A percentile compares a stretch with the other conserved stretches of the same genome.
Evolutionary conservation across 2,329 filamentous ascomycete genomes (phyloP).

Genomic region (Calonectria fujianensis): DNA sequence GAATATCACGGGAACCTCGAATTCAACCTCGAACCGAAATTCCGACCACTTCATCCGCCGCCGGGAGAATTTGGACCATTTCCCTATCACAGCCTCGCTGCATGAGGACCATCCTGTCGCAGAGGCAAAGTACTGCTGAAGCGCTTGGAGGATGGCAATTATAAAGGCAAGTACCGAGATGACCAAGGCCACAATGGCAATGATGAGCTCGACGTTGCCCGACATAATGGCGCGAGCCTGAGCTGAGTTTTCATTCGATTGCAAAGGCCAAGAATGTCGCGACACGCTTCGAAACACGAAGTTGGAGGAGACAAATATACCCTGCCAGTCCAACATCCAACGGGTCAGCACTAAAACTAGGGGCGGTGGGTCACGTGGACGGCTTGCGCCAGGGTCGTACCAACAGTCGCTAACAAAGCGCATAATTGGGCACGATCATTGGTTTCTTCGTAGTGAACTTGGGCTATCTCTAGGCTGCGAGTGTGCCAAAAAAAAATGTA

Average conservation of each 20-base stretch:
- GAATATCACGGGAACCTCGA: slow-evolving; percentile 65
- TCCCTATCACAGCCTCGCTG: slow-evolving; percentile 62
- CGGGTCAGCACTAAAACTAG: neutral
- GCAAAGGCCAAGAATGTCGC: neutral
- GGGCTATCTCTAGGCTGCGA: neutral
- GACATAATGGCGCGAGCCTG: neutral
- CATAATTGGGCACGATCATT: neutral
- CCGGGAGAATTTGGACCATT: slow-evolving; percentile 60
- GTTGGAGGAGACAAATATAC: neutral
- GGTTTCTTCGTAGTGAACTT: neutral
- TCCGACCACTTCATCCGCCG: slow-evolving; percentile 59
- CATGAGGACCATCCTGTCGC: slow-evolving; percentile 64
- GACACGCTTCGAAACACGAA: neutral
- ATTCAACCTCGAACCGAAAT: slow-evolving; percentile 65
- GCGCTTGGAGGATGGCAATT: slow-evolving; percentile 62
- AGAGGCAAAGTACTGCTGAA: slow-evolving; percentile 65
- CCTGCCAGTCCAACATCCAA: neutral
- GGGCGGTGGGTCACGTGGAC: neutral
- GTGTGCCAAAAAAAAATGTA: neutral
- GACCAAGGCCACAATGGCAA: slow-evolving; percentile 63
- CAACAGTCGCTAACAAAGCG: neutral
- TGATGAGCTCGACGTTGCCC: slow-evolving; percentile 52
- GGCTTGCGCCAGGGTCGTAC: neutral
- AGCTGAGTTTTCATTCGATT: neutral
- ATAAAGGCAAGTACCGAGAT: slow-evolving; percentile 64